Conservation (phyloP, 768 basidiomycete species). For the Strobilomyces echinocephalus region DNA sequence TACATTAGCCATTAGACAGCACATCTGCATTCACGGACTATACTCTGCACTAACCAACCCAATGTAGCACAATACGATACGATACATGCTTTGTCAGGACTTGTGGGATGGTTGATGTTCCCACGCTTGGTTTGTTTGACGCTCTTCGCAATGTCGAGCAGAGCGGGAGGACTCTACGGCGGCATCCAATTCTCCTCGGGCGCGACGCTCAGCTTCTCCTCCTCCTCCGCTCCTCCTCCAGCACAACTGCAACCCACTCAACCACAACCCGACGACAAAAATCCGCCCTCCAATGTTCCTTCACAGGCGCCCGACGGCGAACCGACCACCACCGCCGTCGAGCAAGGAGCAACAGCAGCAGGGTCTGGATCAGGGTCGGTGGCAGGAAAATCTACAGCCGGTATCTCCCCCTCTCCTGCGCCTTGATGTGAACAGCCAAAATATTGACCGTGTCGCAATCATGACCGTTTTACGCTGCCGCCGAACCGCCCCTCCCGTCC, state of each 20-base stretch:
- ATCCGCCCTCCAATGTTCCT: constrained; percentile 15
- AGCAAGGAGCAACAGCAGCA: constrained; percentile 23
- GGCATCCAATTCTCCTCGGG: constrained; percentile 80
- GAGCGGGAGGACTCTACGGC: constrained; percentile 81
- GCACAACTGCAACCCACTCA: constrained; percentile 14
- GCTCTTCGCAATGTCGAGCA: constrained; percentile 56
- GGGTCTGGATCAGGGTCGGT: constrained; percentile 26
- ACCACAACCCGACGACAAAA: constrained; percentile 17
- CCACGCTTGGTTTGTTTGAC: constrained; percentile 14
- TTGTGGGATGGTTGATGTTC: neutral
- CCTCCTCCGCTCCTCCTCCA: constrained; percentile 34
- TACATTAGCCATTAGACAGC: constrained; percentile 78
- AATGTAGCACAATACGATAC: too few relatives aligned
- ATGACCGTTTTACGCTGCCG: constrained; percentile 25
- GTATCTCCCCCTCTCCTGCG: constrained; percentile 47
- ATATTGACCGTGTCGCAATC: constrained; percentile 36
- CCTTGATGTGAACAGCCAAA: constrained; percentile 33
- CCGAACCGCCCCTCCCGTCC: constrained; percentile 1
- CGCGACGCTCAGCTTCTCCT: constrained; percentile 46
- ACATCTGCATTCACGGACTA: constrained; percentile 6
- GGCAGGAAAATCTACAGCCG: constrained; percentile 49
- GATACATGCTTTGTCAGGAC: neutral
- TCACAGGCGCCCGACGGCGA: constrained; percentile 23
- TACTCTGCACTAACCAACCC: too few relatives aligned
- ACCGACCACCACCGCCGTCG: constrained; percentile 21